These are phyloP conservation scores for Neurospora tetraspora DNA, from an alignment of 495 filamentous ascomycete genomes.

Conservation along the genomic window DNA sequence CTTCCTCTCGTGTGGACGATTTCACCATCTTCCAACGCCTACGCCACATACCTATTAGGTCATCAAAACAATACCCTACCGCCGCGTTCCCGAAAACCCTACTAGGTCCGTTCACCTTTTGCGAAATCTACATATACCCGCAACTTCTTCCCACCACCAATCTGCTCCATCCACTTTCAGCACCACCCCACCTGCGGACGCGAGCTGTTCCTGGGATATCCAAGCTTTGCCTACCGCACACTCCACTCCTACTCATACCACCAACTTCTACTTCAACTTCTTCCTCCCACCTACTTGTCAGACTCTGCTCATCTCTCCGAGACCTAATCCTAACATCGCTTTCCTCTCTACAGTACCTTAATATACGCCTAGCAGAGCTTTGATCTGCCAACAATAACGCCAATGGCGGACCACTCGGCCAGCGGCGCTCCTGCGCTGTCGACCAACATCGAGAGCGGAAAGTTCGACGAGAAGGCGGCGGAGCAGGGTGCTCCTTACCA, in stretches of 20 bases:
- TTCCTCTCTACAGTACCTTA: neutral
- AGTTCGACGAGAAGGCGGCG: conserved; percentile 46
- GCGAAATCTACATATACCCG: conserved; percentile 1
- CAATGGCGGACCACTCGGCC: conserved; percentile 39
- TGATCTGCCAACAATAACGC: conserved; percentile 22
- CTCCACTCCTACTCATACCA: conserved; percentile 1
- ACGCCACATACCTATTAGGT: conserved; percentile 21
- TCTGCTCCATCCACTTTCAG: neutral
- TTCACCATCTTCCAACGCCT: conserved; percentile 14
- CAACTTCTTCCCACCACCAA: conserved; percentile 1
- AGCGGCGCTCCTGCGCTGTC: conserved; percentile 39
- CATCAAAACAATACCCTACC: conserved; percentile 19
- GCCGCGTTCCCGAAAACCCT: conserved; percentile 12
- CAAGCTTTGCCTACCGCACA: neutral
- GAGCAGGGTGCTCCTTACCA: conserved; percentile 16
- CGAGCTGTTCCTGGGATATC: neutral
- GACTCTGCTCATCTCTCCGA: neutral
- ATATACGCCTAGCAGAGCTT: conserved; percentile 23
- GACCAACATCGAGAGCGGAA: conserved; percentile 45
- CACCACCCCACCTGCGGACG: neutral
- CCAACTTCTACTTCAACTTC: neutral
- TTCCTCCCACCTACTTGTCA: neutral
- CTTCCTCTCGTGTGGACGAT: conserved; percentile 12
- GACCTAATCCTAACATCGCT: neutral
- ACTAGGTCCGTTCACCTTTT: conserved; percentile 2